These are phyloP conservation scores for Halophytophthora polymorphica DNA, from an alignment of 352 stramenopile species.

Conservation along the genomic window DNA sequence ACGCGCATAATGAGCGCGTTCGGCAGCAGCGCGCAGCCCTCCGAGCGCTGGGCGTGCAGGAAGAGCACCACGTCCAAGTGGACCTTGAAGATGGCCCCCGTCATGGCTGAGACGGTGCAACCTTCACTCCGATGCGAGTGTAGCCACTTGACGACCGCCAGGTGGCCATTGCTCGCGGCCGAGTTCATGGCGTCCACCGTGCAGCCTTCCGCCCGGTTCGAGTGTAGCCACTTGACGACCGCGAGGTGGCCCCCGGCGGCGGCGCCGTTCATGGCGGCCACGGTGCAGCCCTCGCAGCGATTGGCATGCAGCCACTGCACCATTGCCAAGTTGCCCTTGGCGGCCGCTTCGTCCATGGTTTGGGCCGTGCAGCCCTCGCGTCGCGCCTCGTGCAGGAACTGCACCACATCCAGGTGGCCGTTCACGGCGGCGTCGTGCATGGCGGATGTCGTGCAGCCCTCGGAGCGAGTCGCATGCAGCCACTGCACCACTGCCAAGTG, in stretches of 20 bases:
- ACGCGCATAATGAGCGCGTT: constrained; percentile 2
- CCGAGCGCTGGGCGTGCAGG: neutral
- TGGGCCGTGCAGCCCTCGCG: constrained; percentile 6
- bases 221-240: constrained; percentile 14
- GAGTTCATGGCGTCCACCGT: constrained; percentile 5
- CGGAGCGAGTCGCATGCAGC: constrained; percentile 11
- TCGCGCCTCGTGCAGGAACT: constrained; percentile 12
- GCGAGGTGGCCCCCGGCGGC: constrained; percentile 7
- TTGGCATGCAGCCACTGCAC: constrained; percentile 15
- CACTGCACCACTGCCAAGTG: constrained; percentile 15
- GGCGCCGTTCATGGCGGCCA: constrained; percentile 11
- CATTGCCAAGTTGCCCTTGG: constrained; percentile 7
- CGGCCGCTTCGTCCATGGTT: constrained; percentile 16
- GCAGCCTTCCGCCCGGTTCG: constrained; percentile 10
- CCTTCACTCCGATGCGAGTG: constrained; percentile 8
- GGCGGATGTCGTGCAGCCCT: constrained; percentile 8
- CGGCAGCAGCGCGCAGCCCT: neutral
- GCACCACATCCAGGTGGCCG: constrained; percentile 10
- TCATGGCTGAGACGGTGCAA: constrained; percentile 9
- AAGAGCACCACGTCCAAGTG: constrained; percentile 1
- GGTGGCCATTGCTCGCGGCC: constrained; percentile 3
- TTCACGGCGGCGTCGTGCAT: constrained; percentile 13
- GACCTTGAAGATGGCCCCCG: too few species aligned
- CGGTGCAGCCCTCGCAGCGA: constrained; percentile 7
- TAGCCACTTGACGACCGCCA: constrained; percentile 17